A percentile compares a stretch with the other conserved stretches of the same genome.
Conservation (phyloP, 345 rosid species). For the Garcia nutans region DNA sequence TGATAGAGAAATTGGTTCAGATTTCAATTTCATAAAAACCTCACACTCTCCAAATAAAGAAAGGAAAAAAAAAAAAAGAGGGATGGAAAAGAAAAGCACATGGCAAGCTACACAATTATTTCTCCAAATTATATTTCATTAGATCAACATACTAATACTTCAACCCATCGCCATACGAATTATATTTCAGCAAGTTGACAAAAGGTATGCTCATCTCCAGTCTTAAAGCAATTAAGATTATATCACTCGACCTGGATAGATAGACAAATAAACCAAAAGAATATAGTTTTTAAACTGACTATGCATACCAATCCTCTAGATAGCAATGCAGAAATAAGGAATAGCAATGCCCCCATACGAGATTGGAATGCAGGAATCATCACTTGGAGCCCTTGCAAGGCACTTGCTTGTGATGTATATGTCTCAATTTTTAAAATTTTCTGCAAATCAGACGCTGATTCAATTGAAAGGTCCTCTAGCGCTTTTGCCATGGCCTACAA, state of each 20-base stretch:
- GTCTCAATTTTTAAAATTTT: constrained; percentile 65
- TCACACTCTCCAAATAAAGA: no score
- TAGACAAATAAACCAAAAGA: not conserved
- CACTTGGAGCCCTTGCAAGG: constrained; percentile 52
- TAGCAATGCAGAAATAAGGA: constrained; percentile 91
- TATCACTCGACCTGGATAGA: not conserved
- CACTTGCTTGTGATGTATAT: constrained; percentile 49
- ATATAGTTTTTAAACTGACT: constrained; percentile 3
- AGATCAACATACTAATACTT: not conserved
- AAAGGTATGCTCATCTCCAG: not conserved
- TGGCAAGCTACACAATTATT: not conserved
- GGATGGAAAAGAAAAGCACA: not conserved
- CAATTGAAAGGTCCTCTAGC: constrained; percentile 67
- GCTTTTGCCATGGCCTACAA: constrained; percentile 52
- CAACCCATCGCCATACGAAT: not conserved
- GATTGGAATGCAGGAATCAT: constrained; percentile 75
- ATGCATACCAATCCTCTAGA: constrained; percentile 94
- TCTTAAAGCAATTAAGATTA: not conserved
- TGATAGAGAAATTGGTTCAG: not conserved
- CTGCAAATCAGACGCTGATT: constrained; percentile 77
- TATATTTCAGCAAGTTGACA: not conserved
- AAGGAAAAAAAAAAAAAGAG: not conserved
- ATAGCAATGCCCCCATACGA: constrained; percentile 91
- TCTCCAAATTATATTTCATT: not conserved
- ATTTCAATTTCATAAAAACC: not conserved